Evolutionary conservation across 2,329 filamentous ascomycete species (phyloP).

Genomic region (Clonostachys byssicola): DNA sequence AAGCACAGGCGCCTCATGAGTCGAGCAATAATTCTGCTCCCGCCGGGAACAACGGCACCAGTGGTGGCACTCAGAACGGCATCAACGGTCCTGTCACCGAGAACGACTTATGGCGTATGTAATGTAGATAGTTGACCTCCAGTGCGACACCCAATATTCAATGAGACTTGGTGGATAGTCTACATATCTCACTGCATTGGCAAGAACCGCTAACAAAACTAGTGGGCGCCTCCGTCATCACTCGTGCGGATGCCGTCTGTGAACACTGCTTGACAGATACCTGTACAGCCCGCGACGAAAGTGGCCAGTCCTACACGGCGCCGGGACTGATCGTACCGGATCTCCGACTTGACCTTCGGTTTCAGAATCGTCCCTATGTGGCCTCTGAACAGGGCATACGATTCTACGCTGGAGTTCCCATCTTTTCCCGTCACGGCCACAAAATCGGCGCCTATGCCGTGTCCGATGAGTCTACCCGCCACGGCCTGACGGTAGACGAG

Average conservation of each 20-base stretch:
- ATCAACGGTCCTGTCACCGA: background rate
- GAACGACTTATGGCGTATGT: conserved; percentile 26
- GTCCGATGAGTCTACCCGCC: conserved; percentile 50
- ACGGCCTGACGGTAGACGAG: conserved; percentile 41
- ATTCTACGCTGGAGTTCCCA: conserved; percentile 47
- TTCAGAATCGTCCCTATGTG: conserved; percentile 22
- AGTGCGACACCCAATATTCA: background rate
- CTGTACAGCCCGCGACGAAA: conserved; percentile 13
- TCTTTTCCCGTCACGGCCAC: conserved; percentile 47
- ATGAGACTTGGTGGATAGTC: no score
- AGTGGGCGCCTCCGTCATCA: conserved; percentile 18
- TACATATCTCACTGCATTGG: no score
- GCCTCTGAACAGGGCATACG: conserved; percentile 20
- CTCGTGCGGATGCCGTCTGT: conserved; percentile 25
- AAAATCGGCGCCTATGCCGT: conserved; percentile 59
- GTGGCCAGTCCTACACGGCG: conserved; percentile 16
- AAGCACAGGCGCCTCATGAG: no score
- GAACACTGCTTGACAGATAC: conserved; percentile 15
- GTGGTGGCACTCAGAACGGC: background rate
- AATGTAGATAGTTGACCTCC: conserved; percentile 5
- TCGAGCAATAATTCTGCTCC: no score
- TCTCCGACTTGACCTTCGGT: conserved; percentile 21
- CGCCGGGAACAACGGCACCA: conserved; percentile 9
- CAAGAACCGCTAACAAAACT: background rate
- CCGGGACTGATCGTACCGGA: conserved; percentile 20